Conservation (phyloP, 495 filamentous ascomycete genomes). For the Trichoderma erinaceum region DNA sequence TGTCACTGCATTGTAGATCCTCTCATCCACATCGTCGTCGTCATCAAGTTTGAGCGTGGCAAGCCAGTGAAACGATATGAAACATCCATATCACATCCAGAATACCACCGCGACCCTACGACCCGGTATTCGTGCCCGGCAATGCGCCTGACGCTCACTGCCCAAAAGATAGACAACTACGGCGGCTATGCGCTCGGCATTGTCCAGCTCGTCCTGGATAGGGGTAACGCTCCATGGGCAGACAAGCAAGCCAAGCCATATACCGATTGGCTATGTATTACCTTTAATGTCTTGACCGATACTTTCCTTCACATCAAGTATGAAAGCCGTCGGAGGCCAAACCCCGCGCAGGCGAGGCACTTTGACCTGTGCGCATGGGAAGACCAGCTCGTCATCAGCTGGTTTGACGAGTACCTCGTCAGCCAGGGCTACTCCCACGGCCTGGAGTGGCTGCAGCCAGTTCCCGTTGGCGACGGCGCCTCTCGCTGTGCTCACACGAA, state of each 20-base stretch:
- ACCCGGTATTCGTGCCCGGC: not conserved
- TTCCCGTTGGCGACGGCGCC: not conserved
- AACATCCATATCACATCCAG: not conserved
- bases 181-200: not conserved
- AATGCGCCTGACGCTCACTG: conserved; percentile 2
- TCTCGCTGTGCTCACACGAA: not conserved
- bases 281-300: conserved; percentile 6
- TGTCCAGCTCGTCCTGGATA: not conserved
- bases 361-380: conserved; percentile 6
- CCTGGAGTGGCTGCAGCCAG: not conserved
- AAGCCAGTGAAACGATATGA: not conserved
- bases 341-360: not conserved
- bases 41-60: conserved; percentile 1
- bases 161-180: not conserved
- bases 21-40: not conserved
- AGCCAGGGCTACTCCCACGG: not conserved
- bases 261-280: not conserved
- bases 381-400: not conserved
- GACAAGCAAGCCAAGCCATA: not conserved
- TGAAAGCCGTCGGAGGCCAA: not conserved
- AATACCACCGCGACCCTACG: not conserved
- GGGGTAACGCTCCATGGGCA: not conserved
- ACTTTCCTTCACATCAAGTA: not conserved
- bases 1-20: not conserved
- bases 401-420: conserved; percentile 9